These are phyloP conservation scores for Candida nemodendra DNA, from an alignment of 805 yeast species.

Conservation along the genomic window DNA sequence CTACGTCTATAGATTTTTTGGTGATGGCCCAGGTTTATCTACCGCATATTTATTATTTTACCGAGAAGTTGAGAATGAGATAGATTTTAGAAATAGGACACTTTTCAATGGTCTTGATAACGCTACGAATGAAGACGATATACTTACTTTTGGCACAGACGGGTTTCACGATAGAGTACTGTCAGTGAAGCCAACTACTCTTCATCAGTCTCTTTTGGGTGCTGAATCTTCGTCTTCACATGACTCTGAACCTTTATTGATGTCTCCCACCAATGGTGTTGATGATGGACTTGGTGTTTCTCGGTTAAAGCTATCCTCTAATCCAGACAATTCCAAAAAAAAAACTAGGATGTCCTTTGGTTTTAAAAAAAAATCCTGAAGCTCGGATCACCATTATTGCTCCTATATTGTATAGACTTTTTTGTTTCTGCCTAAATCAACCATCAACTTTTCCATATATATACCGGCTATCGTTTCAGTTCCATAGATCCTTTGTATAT, in stretches of 20 bases:
- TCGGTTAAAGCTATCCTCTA: background rate
- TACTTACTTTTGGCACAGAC: background rate
- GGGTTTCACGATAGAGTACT: no score
- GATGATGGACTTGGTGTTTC: slow-evolving; percentile 2
- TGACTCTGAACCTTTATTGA: background rate
- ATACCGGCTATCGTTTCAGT: no score
- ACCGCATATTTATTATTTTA: slow-evolving; percentile 91
- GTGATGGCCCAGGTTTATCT: slow-evolving; percentile 83
- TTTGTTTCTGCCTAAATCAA: no score
- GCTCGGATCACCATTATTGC: no score
- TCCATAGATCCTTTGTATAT: no score
- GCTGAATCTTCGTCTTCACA: background rate
- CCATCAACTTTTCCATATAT: no score
- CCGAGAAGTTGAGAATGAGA: slow-evolving; percentile 50
- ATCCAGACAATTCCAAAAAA: slow-evolving; percentile 4
- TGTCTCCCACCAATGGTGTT: background rate
- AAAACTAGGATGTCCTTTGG: slow-evolving; percentile 21
- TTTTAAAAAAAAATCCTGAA: slow-evolving; percentile 16
- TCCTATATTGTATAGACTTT: no score
- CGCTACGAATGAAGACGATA: slow-evolving; percentile 17
- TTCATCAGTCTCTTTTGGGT: background rate
- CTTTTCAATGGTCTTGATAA: slow-evolving; percentile 32
- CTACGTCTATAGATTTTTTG: slow-evolving; percentile 82
- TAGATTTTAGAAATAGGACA: slow-evolving; percentile 27
- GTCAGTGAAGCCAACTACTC: no score